Base-by-base conservation (phyloP, 2,329 filamentous ascomycete species). In the Amesomyces nigricolor region DNA sequence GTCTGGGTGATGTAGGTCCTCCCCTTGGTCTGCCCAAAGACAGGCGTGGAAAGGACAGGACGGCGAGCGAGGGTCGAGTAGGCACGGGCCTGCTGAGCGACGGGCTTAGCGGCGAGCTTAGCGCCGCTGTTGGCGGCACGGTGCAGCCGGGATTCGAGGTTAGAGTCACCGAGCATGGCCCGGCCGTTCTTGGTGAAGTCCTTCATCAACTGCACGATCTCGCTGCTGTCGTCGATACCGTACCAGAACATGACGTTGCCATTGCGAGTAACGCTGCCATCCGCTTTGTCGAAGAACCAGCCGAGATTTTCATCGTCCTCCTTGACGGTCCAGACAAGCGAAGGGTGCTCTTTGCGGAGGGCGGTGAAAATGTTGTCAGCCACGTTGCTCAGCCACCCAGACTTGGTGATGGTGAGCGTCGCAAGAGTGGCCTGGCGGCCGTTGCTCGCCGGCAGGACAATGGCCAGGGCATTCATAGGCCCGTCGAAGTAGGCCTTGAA, bases 271-370 rank as follows among this genome's bases (percentile, higher is more conserved):
- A 96, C 81, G 72, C 89, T 96, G 54, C 94, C 92, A 64, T 96
- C 91, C 9, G 92, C 88, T 79, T 96, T 96, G 73, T 96, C 91
- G 64, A 95, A 95, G 78, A 97, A 96, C 94, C 92, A 97, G 10
- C 90, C 91, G 65, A 97, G 78, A 71, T 97, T 96, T 79, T 97
- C 92, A 65, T 97, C 91, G 63, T 95, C 88, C 67, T 91, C 87
- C 75, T 89, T 92, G 58, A 96, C 92, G n/a, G 91, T 95, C 92
- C 91, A 99, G 61, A 90, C 88, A 62, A 97, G 79, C 74, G 87
- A 90, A 53, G 91, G 85, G 71, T 91, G 88, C 68, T 96, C 92
- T 73, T 95, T 95, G 79, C 92, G 95, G 70, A 97, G 88, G 60
- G 88, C 87, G 61, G 87, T 83, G 71, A 97, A 96, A 56, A 97